These are phyloP conservation scores for Fusarium sacchari DNA, from an alignment of 2,329 filamentous ascomycete genomes.

Conservation along the genomic window DNA sequence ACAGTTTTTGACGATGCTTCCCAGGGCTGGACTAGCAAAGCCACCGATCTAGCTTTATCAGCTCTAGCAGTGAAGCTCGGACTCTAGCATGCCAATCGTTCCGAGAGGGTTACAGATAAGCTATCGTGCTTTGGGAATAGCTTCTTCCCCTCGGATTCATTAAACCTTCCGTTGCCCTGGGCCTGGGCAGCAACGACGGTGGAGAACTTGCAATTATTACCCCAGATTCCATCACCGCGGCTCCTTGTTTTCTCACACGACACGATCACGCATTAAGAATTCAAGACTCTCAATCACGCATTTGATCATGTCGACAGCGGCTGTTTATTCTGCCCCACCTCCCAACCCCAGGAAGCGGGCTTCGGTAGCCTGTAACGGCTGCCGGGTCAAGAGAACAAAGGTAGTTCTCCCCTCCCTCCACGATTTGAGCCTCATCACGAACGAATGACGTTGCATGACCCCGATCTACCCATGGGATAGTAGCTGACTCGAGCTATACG, in stretches of 20 bases:
- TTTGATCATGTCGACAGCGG: background rate
- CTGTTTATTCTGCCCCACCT: background rate
- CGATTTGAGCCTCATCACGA: background rate
- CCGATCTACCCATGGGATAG: rapidly evolving
- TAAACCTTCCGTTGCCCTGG: background rate
- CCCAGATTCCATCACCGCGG: background rate
- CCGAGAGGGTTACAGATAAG: background rate
- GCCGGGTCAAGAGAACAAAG: slow-evolving; percentile 9
- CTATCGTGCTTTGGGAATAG: background rate
- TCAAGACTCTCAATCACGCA: background rate
- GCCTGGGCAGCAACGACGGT: background rate
- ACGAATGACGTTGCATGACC: background rate
- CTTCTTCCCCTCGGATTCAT: background rate
- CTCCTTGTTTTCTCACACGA: background rate
- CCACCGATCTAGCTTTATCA: background rate
- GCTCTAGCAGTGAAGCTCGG: background rate
- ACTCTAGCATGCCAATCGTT: background rate
- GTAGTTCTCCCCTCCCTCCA: background rate
- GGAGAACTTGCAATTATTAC: background rate
- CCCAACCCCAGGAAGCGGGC: slow-evolving; percentile 8
- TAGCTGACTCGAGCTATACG: background rate
- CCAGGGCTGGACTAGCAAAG: background rate
- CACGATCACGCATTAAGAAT: background rate
- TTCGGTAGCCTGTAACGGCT: slow-evolving; percentile 9
- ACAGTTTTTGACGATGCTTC: background rate